Percentiles rank a stretch among this genome's conserved stretches.
Conservation (phyloP, 1,139 yeast genomes). For the Magnusiomyces starmeri region DNA sequence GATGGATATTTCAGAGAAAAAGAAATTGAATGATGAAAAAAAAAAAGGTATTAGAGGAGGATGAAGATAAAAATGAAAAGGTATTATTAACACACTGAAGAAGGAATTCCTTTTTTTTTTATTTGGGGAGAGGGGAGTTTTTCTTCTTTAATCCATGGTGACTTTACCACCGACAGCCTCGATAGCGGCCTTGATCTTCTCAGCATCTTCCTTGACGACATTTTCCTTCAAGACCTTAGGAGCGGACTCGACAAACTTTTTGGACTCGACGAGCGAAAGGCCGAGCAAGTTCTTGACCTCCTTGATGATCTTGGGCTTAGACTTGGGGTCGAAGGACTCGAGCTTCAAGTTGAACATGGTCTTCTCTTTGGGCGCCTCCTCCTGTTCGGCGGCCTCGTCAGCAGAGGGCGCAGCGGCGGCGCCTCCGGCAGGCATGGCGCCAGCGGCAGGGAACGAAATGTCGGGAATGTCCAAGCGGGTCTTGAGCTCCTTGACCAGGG, state of each 20-base stretch:
- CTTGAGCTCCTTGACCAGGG: constrained; percentile 77
- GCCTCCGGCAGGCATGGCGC: constrained; percentile 52
- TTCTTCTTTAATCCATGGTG: constrained; percentile 57
- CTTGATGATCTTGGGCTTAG: constrained; percentile 96
- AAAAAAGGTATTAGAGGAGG: too few species aligned
- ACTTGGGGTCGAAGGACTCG: constrained; percentile 88
- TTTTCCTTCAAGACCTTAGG: constrained; percentile 88
- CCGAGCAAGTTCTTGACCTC: constrained; percentile 92
- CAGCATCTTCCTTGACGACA: constrained; percentile 84
- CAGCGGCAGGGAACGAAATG: constrained; percentile 75
- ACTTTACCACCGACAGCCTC: constrained; percentile 96
- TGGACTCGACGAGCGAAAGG: constrained; percentile 88
- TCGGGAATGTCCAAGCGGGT: constrained; percentile 86
- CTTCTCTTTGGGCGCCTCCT: constrained; percentile 83
- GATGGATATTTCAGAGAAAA: too few species aligned
- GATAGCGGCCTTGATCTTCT: constrained; percentile 82
- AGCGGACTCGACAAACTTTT: constrained; percentile 95
- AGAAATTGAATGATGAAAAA: too few species aligned
- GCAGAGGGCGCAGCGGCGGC: constrained; percentile 67
- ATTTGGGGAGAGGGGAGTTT: constrained; percentile 7
- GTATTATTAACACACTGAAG: too few species aligned
- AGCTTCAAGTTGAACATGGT: constrained; percentile 87
- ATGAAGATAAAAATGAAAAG: too few species aligned
- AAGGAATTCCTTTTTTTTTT: too few species aligned
- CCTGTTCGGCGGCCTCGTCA: constrained; percentile 67